Conservation (phyloP, 305 asterid genomes). For the Andrographis paniculata region DNA sequence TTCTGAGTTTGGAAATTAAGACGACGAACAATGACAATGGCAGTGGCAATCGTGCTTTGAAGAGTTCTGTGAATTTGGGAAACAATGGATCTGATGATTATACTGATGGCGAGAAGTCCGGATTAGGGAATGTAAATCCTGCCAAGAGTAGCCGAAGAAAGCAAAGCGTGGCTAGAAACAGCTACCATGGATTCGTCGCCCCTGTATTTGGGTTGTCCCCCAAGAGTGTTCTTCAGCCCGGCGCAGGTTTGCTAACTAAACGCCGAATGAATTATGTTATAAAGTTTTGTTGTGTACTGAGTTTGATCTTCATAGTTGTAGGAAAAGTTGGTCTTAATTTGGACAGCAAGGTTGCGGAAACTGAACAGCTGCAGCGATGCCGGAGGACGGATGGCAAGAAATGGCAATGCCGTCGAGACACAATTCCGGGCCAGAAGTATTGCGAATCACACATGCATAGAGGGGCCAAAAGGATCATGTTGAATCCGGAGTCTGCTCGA, state of each 20-base stretch:
- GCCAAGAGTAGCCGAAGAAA: constrained; percentile 14
- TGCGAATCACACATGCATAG: constrained; percentile 57
- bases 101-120: constrained; percentile 16
- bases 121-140: constrained; percentile 12
- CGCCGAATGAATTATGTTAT: background rate
- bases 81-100: too few relatives aligned
- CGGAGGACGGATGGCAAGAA: constrained; percentile 71
- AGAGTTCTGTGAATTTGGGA: too few relatives aligned
- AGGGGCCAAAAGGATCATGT: constrained; percentile 37
- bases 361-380: constrained; percentile 39
- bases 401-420: constrained; percentile 53
- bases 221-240: constrained; percentile 33
- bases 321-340: constrained; percentile 16
- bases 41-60: constrained; percentile 4
- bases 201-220: constrained; percentile 35
- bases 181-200: constrained; percentile 16
- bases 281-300: background rate
- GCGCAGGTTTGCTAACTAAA: constrained; percentile 30
- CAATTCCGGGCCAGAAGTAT: constrained; percentile 37
- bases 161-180: constrained; percentile 14
- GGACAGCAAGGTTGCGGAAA: constrained; percentile 19
- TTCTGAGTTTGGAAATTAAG: too few relatives aligned
- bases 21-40: too few relatives aligned
- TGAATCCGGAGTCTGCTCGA: constrained; percentile 18
- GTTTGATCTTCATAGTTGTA: constrained; percentile 4